Conservation (phyloP, 257 asterid genomes). For the Perilla frutescens region DNA sequence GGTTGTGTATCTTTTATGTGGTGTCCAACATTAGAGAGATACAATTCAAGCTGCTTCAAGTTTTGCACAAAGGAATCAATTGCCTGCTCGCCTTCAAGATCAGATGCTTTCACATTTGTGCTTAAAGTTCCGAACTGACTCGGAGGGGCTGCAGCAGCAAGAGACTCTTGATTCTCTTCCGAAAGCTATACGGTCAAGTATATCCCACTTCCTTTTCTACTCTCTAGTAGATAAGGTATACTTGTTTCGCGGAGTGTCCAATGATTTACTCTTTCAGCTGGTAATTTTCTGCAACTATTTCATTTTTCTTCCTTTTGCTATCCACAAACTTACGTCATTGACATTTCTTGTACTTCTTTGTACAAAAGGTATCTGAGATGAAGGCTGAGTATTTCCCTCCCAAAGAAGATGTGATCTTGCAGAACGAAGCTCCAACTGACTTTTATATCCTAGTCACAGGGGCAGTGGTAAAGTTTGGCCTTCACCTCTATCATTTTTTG, state of each 20-base stretch:
- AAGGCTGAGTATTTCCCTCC: conserved; percentile 73
- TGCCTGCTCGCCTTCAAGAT: conserved; percentile 64
- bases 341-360: neutral
- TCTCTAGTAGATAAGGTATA: conserved; percentile 61
- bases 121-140: conserved; percentile 63
- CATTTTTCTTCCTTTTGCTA: conserved; percentile 1
- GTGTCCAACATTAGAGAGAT: conserved; percentile 51
- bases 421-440: conserved; percentile 75
- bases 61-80: conserved; percentile 61
- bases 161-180: conserved; percentile 70
- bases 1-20: neutral
- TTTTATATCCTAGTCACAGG: conserved; percentile 61
- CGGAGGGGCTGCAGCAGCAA: conserved; percentile 68
- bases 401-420: conserved; percentile 66
- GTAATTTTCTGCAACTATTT: conserved; percentile 33
- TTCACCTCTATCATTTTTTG: neutral
- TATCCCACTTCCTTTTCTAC: conserved; percentile 68
- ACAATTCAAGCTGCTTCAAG: conserved; percentile 72
- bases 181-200: conserved; percentile 66
- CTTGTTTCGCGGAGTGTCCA: conserved; percentile 65
- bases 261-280: conserved; percentile 68
- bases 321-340: neutral
- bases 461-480: conserved; percentile 53
- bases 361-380: conserved; percentile 69
- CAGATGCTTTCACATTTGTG: conserved; percentile 73